Percentiles rank a stretch among this genome's conserved stretches.
phyloP scores from a whole-genome alignment of 805 yeast species.

The Spathaspora hagerdaliae region DNA sequence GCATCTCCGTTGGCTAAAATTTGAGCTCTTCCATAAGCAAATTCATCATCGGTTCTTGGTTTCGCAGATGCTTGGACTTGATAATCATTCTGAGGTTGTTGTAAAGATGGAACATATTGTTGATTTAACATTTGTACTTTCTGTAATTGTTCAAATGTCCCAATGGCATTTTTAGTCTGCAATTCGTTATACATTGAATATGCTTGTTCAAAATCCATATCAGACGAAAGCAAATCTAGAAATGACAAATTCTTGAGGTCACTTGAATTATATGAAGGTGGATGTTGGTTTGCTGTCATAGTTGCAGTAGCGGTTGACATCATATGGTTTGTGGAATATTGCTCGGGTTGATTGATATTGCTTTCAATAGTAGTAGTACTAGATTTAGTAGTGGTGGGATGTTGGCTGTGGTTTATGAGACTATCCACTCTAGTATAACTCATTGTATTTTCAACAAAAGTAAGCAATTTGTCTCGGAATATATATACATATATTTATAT shows the following conservation, averaged over 20 bases:
- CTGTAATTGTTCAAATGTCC: slow-evolving; percentile 34
- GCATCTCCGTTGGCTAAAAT: slow-evolving; percentile 3
- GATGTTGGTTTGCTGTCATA: too few species aligned
- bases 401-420: too few species aligned
- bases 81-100: background rate
- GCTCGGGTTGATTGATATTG: background rate
- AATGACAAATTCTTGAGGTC: background rate
- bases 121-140: slow-evolving; percentile 31
- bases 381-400: too few species aligned
- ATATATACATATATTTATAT: too few species aligned
- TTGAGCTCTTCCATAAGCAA: slow-evolving; percentile 5
- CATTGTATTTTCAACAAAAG: too few species aligned
- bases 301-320: too few species aligned
- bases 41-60: background rate
- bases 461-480: too few species aligned
- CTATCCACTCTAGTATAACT: too few species aligned
- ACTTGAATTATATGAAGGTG: too few species aligned
- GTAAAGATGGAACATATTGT: slow-evolving; percentile 5
- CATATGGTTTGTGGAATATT: background rate
- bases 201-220: slow-evolving; percentile 46
- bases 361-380: too few species aligned
- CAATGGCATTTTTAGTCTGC: slow-evolving; percentile 34
- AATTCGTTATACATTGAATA: slow-evolving; percentile 35
- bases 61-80: background rate
- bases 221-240: slow-evolving; percentile 30